Evolutionary conservation across 2,329 filamentous ascomycete species (phyloP), one percentile per base, ranked within the genome.

Genomic region (Penicillium italicum): DNA sequence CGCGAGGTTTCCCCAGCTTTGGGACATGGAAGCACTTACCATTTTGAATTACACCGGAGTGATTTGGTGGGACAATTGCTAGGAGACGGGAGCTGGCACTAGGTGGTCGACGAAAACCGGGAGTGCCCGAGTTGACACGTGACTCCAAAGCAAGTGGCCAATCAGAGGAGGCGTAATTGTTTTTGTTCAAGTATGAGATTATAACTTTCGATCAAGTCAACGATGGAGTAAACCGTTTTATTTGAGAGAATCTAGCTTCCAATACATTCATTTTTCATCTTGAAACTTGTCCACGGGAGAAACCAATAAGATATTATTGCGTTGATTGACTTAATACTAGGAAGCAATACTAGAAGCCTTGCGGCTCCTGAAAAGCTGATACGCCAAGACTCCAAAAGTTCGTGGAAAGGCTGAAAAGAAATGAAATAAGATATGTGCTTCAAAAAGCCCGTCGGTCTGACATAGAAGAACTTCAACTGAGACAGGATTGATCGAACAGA

Each of bases 61-160:
- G 55, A 62, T 61, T 56, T 60, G 54, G 59, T 62, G 55, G 59
- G 59, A 68, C 61, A 65, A 67, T 67, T 61, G 60, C 62, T 65
- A 64, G 57, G 50, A 57, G 48, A 63, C 52, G 49, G 53, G 63
- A 64, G 57, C 57, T 62, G 49, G 54, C 52, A 54, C 45, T 42
- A 51, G 54, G 59, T 61, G 62, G 63, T 69, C 64, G 67, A 69
- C 64, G 65, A 72, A 72, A 72, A 72, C 68, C 70, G 70, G 68
- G 65, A 67, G 62, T 48, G 62, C 64, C 64, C 66, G 66, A 67
- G 44, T 20, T 34, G 1, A 1, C 22, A 66, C 63, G 62, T 67
- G 66, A 66, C 56, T 47, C 20, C 22, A 30, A 50, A 38, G 42
- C 33, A 37, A 38, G 41, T 38, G n/a, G 42, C 69, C 68, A 71